Conservation (phyloP, 1,284 basidiomycete species). For the Sphagnurus paluster region DNA sequence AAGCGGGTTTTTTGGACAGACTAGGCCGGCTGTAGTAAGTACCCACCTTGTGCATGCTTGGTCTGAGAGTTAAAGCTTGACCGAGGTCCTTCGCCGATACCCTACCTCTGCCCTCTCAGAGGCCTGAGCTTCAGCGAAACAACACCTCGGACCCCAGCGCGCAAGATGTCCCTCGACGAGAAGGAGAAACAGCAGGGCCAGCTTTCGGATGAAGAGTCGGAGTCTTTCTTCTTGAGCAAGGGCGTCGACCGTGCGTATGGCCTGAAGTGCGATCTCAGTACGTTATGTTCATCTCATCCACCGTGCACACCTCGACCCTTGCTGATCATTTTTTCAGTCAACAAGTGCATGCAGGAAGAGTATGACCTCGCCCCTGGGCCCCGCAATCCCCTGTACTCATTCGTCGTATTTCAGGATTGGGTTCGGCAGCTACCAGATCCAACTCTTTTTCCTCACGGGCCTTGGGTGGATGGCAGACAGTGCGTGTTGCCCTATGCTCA, state of each 20-base stretch:
- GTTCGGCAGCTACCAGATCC: slow-evolving; percentile 60
- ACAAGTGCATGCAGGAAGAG: slow-evolving; percentile 49
- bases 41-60: no score
- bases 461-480: slow-evolving; percentile 55
- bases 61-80: no score
- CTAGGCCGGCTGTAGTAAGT: no score
- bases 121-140: no score
- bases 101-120: no score
- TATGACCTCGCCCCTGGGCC: slow-evolving; percentile 25
- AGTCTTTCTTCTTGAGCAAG: slow-evolving; percentile 12
- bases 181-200: slow-evolving; percentile 9
- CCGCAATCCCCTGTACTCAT: background rate
- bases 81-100: no score
- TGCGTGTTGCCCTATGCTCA: slow-evolving; percentile 26
- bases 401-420: slow-evolving; percentile 44
- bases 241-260: slow-evolving; percentile 23
- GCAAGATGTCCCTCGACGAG: slow-evolving; percentile 13
- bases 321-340: slow-evolving; percentile 36
- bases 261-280: slow-evolving; percentile 26
- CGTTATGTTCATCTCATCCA: background rate
- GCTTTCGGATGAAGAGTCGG: background rate
- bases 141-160: no score
- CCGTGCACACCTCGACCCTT: background rate
- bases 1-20: no score
- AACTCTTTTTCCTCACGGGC: slow-evolving; percentile 58